Conservation (phyloP, 139 green algal species). For the Picochlorum sp. region DNA sequence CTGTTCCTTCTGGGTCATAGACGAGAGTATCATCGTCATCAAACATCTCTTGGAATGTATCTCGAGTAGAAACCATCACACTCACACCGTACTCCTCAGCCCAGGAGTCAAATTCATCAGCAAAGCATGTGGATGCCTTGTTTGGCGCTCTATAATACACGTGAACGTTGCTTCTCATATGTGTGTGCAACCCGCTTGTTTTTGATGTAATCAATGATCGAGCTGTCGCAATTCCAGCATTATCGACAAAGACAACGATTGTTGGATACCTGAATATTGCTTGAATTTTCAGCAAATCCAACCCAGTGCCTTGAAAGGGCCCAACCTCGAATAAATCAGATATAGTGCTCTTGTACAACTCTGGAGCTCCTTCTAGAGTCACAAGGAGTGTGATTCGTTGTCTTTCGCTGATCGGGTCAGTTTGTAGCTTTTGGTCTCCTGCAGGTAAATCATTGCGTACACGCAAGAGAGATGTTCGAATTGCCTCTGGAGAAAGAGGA, state of each 20-base stretch:
- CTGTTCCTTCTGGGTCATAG: slow-evolving; percentile 69
- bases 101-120: slow-evolving; percentile 50
- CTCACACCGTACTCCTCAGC: slow-evolving; percentile 24
- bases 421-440: slow-evolving; percentile 49
- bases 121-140: slow-evolving; percentile 44
- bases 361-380: slow-evolving; percentile 36
- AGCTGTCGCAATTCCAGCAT: slow-evolving; percentile 54
- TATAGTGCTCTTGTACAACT: slow-evolving; percentile 47
- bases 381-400: slow-evolving; percentile 49
- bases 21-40: slow-evolving; percentile 68
- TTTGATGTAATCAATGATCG: slow-evolving; percentile 46
- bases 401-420: slow-evolving; percentile 17
- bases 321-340: slow-evolving; percentile 54
- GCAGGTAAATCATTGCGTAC: slow-evolving; percentile 60
- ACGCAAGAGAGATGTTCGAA: slow-evolving; percentile 46
- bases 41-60: slow-evolving; percentile 64
- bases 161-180: slow-evolving; percentile 42
- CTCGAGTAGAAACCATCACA: slow-evolving; percentile 43
- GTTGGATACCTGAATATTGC: slow-evolving; percentile 57
- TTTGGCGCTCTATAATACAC: slow-evolving; percentile 73
- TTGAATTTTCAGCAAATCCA: slow-evolving; percentile 49
- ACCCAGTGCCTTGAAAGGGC: slow-evolving; percentile 56
- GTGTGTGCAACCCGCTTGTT: slow-evolving; percentile 37
- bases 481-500: slow-evolving; percentile 34
- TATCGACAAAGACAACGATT: slow-evolving; percentile 52